A percentile compares a stretch with the other conserved stretches of the same genome.
These are phyloP conservation scores for Penicillium coffeae DNA, from an alignment of 495 filamentous ascomycete genomes.

Conservation along the genomic window DNA sequence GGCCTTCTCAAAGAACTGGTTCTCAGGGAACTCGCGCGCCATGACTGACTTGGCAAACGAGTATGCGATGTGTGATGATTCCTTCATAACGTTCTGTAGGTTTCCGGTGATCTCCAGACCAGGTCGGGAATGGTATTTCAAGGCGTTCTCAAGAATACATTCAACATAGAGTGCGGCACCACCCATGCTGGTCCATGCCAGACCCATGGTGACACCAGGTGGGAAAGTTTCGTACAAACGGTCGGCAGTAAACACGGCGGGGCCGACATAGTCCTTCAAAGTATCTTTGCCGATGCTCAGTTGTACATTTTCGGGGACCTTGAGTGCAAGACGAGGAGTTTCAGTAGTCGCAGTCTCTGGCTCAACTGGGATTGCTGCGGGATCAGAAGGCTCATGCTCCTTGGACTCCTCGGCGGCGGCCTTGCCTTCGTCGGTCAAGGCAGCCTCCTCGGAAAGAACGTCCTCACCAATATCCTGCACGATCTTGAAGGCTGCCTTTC, in stretches of 20 bases:
- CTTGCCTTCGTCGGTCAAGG: conserved; percentile 85
- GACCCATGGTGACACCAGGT: conserved; percentile 96
- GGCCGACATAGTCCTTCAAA: conserved; percentile 95
- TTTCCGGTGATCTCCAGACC: conserved; percentile 90
- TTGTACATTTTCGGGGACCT: conserved; percentile 83
- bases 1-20: conserved; percentile 94
- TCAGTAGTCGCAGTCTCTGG: conserved; percentile 70
- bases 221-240: conserved; percentile 92
- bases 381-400: conserved; percentile 56
- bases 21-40: conserved; percentile 78
- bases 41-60: conserved; percentile 89
- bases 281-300: conserved; percentile 86
- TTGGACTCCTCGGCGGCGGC: conserved; percentile 67
- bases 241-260: conserved; percentile 92
- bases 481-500: conserved; percentile 95
- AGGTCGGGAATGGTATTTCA: conserved; percentile 66
- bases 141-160: conserved; percentile 82
- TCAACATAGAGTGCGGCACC: conserved; percentile 96
- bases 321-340: conserved; percentile 71
- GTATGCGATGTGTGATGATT: conserved; percentile 91
- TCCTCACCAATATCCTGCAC: conserved; percentile 92
- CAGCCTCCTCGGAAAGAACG: conserved; percentile 73
- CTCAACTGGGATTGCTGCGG: conserved; percentile 53
- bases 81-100: conserved; percentile 96
- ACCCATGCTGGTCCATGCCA: conserved; percentile 98